Evolutionary conservation across 164 flowering plant species (phyloP).

Genomic region (Pachysandra terminalis): DNA sequence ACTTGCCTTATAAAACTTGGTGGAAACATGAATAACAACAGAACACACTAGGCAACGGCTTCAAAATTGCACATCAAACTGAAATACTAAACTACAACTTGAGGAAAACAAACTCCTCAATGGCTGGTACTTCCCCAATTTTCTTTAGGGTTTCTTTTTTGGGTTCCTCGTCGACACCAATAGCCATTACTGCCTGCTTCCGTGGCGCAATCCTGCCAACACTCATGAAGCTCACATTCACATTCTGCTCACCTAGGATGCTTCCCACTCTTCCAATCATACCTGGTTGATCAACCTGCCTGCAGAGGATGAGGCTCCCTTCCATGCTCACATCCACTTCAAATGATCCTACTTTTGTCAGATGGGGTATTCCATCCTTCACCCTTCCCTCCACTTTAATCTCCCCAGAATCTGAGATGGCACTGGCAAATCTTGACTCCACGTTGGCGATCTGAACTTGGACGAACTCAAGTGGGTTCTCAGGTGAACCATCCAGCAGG

Average conservation of each 20-base stretch:
- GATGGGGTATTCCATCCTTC: too few relatives aligned
- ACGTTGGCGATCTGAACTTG: too few relatives aligned
- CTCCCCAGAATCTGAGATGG: slow-evolving; percentile 82
- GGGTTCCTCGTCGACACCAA: slow-evolving; percentile 79
- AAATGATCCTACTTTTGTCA: slow-evolving; percentile 80
- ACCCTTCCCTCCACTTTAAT: slow-evolving; percentile 76
- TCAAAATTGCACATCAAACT: slow-evolving; percentile 20
- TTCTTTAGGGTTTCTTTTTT: too few relatives aligned
- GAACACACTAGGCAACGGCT: not conserved
- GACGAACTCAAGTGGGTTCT: slow-evolving; percentile 81
- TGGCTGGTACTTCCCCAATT: slow-evolving; percentile 72
- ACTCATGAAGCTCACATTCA: too few relatives aligned
- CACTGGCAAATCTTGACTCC: slow-evolving; percentile 83
- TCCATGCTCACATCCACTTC: slow-evolving; percentile 89
- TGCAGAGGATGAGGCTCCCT: slow-evolving; percentile 82
- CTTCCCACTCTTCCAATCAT: slow-evolving; percentile 77
- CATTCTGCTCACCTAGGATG: slow-evolving; percentile 64
- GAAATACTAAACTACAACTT: slow-evolving; percentile 34
- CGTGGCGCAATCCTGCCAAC: slow-evolving; percentile 74
- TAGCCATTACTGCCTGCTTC: slow-evolving; percentile 85
- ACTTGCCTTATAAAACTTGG: too few relatives aligned
- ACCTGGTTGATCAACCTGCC: too few relatives aligned
- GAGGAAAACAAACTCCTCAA: too few relatives aligned
- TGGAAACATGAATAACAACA: too few relatives aligned
- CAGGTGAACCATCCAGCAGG: slow-evolving; percentile 72